Conservation (phyloP, 2,329 filamentous ascomycete species). For the Claviceps sorghi region DNA sequence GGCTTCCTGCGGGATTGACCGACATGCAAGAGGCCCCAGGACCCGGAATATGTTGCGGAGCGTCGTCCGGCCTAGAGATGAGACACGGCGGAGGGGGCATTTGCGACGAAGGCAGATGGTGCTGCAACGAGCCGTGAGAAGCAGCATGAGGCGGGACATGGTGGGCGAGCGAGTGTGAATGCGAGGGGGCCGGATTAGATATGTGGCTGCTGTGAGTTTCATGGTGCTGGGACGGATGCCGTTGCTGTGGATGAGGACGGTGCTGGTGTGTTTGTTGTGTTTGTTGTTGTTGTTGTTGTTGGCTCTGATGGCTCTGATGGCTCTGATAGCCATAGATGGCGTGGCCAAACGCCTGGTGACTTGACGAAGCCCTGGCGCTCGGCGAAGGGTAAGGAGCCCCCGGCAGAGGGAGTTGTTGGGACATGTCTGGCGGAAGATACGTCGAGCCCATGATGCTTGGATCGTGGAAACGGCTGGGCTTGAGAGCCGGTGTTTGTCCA, state of each 20-base stretch:
- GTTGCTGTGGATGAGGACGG: constrained; percentile 3
- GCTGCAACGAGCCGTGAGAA: constrained; percentile 4
- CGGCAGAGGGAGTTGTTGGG: constrained; percentile 18
- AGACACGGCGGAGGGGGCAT: constrained; percentile 8
- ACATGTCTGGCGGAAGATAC: constrained; percentile 17
- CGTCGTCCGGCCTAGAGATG: constrained; percentile 12
- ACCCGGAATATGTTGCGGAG: background rate
- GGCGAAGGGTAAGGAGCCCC: constrained; percentile 13
- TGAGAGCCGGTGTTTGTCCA: too few species aligned
- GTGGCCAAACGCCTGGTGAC: constrained; percentile 5
- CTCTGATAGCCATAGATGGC: background rate
- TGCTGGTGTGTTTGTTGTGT: constrained; percentile 2
- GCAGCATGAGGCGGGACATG: constrained; percentile 1
- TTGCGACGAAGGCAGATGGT: constrained; percentile 8
- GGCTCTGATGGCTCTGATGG: constrained; percentile 2
- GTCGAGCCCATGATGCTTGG: constrained; percentile 16
- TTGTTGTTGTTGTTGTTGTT: too few species aligned
- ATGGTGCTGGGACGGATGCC: constrained; percentile 11
- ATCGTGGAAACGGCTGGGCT: too few species aligned
- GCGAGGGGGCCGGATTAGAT: constrained; percentile 4
- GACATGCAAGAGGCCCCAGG: constrained; percentile 3
- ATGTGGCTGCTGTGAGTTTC: constrained; percentile 2
- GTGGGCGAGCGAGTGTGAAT: constrained; percentile 9
- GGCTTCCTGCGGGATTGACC: constrained; percentile 7
- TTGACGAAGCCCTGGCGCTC: constrained; percentile 12